Percentiles rank a stretch among this genome's conserved stretches.
Evolutionary conservation across 2,329 filamentous ascomycete genomes (phyloP).

Genomic region (Colletotrichum siamense): DNA sequence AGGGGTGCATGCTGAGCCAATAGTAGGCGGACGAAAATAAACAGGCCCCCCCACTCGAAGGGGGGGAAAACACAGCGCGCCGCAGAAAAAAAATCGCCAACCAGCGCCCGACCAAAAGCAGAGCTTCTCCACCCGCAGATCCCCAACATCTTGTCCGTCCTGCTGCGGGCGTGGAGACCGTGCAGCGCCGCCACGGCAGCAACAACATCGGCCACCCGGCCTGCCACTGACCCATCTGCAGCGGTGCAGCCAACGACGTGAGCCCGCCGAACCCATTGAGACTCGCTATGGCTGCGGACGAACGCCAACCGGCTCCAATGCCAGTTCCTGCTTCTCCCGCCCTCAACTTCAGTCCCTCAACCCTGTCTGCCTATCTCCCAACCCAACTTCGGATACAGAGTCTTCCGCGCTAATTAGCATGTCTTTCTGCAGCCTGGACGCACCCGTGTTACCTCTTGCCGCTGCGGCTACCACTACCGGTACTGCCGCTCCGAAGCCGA

Average conservation of each 20-base stretch:
- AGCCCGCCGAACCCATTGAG: background rate
- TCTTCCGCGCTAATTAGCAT: background rate
- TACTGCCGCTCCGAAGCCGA: background rate
- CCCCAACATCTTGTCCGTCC: conserved; percentile 49
- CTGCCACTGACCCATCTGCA: background rate
- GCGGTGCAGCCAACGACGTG: background rate
- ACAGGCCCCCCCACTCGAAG: background rate
- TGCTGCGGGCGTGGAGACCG: conserved; percentile 3
- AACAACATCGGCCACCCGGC: background rate
- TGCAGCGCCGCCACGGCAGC: background rate
- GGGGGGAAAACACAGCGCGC: background rate
- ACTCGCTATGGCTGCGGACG: background rate
- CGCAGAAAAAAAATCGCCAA: conserved; percentile 15
- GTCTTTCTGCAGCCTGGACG: background rate
- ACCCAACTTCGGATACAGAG: background rate
- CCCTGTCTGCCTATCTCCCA: background rate
- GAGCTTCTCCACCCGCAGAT: conserved; percentile 38
- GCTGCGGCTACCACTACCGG: background rate
- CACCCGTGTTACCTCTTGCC: background rate
- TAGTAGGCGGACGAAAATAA: background rate
- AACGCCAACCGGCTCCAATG: background rate
- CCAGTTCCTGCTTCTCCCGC: background rate
- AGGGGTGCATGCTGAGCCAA: conserved; percentile 6
- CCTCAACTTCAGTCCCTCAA: background rate
- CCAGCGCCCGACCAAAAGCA: conserved; percentile 16